Evolutionary conservation across 371 early-diverging fungal genomes (phyloP).

Genomic region (Actinomortierella ambigua): DNA sequence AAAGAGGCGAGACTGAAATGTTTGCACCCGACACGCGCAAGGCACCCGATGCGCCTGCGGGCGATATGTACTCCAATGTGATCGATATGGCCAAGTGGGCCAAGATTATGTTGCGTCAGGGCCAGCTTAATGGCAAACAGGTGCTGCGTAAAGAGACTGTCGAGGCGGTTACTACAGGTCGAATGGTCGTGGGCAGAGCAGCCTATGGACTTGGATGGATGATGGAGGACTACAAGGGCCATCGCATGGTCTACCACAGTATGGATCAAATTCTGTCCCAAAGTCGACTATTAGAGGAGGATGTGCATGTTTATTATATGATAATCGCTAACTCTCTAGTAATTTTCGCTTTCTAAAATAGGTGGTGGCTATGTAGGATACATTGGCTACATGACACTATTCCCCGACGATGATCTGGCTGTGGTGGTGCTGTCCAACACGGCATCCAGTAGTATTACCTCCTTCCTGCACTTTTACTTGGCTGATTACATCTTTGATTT

Average conservation of each 20-base stretch:
- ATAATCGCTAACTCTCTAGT: not conserved
- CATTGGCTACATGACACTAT: not conserved
- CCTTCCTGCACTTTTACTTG: not conserved
- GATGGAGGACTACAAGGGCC: conserved; percentile 13
- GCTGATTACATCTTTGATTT: conserved; percentile 14
- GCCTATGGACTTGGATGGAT: conserved; percentile 18
- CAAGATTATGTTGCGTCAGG: conserved; percentile 1
- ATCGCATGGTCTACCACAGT: conserved; percentile 10
- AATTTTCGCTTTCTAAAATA: not conserved
- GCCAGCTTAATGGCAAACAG: conserved; percentile 12
- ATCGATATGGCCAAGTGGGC: conserved; percentile 16
- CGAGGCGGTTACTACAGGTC: not conserved
- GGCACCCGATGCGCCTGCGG: too few relatives aligned
- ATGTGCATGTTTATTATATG: too few relatives aligned
- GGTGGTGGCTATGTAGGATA: conserved; percentile 8
- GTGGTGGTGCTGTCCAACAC: conserved; percentile 7
- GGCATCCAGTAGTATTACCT: not conserved
- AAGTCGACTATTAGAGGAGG: not conserved
- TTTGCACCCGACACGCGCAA: too few relatives aligned
- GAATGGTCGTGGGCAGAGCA: too few relatives aligned
- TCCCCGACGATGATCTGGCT: conserved; percentile 14
- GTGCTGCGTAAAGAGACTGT: conserved; percentile 9
- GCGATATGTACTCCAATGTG: conserved; percentile 18
- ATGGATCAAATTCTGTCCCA: not conserved
- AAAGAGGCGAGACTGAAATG: conserved; percentile 2